Conservation (phyloP, 768 basidiomycete species). For the Macrolepiota dolichaula region DNA sequence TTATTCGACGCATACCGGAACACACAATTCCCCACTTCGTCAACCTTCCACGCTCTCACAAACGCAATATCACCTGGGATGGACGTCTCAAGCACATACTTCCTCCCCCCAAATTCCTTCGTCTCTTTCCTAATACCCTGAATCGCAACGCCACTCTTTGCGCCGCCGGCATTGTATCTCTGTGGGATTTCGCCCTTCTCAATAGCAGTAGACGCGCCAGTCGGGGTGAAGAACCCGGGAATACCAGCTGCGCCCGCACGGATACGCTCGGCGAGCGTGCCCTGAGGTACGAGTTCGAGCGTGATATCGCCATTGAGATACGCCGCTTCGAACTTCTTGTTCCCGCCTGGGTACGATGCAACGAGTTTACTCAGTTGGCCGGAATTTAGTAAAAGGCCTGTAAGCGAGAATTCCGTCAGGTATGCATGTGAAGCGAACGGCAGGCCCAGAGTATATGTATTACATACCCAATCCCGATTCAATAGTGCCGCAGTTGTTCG, state of each 20-base stretch:
- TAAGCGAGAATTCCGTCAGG: neutral
- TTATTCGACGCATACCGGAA: conserved; percentile 92
- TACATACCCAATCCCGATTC: conserved; percentile 66
- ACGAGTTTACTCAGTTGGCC: conserved; percentile 82
- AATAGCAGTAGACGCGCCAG: conserved; percentile 81
- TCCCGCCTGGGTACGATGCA: conserved; percentile 90
- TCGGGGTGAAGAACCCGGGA: conserved; percentile 92
- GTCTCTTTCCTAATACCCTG: conserved; percentile 75
- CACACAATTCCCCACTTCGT: conserved; percentile 86
- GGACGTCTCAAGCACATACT: conserved; percentile 79
- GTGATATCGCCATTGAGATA: conserved; percentile 82
- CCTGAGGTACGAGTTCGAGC: conserved; percentile 89
- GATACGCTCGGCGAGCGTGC: conserved; percentile 84
- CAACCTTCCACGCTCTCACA: conserved; percentile 88
- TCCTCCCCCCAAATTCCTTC: conserved; percentile 72
- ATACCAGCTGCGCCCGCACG: conserved; percentile 89
- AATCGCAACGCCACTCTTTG: conserved; percentile 64
- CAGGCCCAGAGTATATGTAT: neutral
- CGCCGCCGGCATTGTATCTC: conserved; percentile 76
- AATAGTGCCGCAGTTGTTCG: conserved; percentile 81
- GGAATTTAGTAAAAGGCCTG: conserved; percentile 71
- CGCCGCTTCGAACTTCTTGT: conserved; percentile 80
- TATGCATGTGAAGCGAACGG: neutral
- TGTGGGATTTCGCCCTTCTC: conserved; percentile 78
- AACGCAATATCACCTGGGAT: conserved; percentile 82